Evolutionary conservation across 768 basidiomycete genomes (phyloP).

Genomic region (Mycena vitilis): DNA sequence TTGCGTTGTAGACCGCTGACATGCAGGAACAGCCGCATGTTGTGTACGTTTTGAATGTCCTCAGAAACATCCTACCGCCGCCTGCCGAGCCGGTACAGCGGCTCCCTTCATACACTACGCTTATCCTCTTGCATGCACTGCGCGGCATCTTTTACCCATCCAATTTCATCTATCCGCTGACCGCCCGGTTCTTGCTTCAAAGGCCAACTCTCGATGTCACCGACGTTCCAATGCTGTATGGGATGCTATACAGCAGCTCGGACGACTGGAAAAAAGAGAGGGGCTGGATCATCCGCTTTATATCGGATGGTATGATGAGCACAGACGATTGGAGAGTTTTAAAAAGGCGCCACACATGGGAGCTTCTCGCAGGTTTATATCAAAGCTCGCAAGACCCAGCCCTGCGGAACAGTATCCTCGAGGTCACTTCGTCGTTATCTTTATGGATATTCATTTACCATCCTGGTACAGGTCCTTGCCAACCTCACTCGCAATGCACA

Average conservation of each 20-base stretch:
- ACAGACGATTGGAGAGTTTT: slow-evolving; percentile 85
- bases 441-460: background rate
- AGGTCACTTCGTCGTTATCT: slow-evolving; percentile 57
- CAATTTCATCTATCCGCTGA: slow-evolving; percentile 88
- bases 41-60: slow-evolving; percentile 71
- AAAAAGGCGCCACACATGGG: slow-evolving; percentile 88
- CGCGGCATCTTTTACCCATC: slow-evolving; percentile 88
- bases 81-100: slow-evolving; percentile 59
- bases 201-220: slow-evolving; percentile 81
- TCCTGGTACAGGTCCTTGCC: slow-evolving; percentile 68
- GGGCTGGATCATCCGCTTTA: slow-evolving; percentile 88
- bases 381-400: slow-evolving; percentile 70
- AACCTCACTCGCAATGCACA: slow-evolving; percentile 77
- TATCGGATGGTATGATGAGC: slow-evolving; percentile 83
- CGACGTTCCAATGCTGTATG: slow-evolving; percentile 93
- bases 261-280: slow-evolving; percentile 90
- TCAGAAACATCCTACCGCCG: slow-evolving; percentile 68
- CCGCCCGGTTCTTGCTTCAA: slow-evolving; percentile 90
- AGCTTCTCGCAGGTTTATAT: slow-evolving; percentile 84
- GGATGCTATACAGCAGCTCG: slow-evolving; percentile 83
- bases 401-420: slow-evolving; percentile 71
- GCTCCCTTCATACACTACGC: slow-evolving; percentile 81
- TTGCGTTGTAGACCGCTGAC: slow-evolving; percentile 59
- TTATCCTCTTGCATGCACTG: slow-evolving; percentile 86
- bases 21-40: slow-evolving; percentile 86